Evolutionary conservation across 2,329 filamentous ascomycete species (phyloP).

Genomic region (Botryotinia narcissicola): DNA sequence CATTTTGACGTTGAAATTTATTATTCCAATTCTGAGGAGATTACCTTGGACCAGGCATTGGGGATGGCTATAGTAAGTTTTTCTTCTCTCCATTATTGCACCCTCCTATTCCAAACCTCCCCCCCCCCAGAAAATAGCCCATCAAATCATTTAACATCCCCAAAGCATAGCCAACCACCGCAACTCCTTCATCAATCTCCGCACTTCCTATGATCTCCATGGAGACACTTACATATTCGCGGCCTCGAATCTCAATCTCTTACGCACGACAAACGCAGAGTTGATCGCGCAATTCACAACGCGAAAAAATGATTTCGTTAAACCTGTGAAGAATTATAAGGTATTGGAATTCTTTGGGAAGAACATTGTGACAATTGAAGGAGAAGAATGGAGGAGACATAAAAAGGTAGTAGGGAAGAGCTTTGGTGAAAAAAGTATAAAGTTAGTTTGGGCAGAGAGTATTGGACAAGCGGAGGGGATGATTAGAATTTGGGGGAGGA

Average conservation of each 20-base stretch:
- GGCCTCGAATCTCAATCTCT: conserved; percentile 25
- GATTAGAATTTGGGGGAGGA: conserved; percentile 47
- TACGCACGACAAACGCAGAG: conserved; percentile 35
- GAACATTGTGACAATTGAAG: conserved; percentile 37
- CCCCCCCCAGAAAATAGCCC: neutral
- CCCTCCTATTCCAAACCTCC: neutral
- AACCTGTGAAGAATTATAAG: conserved; percentile 35
- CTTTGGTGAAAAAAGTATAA: conserved; percentile 49
- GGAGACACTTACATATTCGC: conserved; percentile 36
- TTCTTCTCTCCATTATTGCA: neutral
- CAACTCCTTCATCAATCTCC: conserved; percentile 24
- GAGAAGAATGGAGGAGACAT: conserved; percentile 38
- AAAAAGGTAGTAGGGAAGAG: conserved; percentile 36
- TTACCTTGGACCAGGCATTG: conserved; percentile 24
- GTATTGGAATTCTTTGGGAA: conserved; percentile 37
- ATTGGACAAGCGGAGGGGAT: conserved; percentile 47
- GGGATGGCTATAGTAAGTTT: conserved; percentile 28
- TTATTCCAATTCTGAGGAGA: conserved; percentile 21
- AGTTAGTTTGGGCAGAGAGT: conserved; percentile 44
- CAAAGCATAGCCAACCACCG: conserved; percentile 26
- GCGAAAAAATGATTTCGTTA: conserved; percentile 36
- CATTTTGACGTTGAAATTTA: conserved; percentile 18
- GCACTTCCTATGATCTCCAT: conserved; percentile 21
- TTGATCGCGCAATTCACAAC: conserved; percentile 33
- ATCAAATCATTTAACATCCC: conserved; percentile 12